phyloP scores from a whole-genome alignment of 371 early-diverging fungal species.

The Apophysomyces sp. region DNA sequence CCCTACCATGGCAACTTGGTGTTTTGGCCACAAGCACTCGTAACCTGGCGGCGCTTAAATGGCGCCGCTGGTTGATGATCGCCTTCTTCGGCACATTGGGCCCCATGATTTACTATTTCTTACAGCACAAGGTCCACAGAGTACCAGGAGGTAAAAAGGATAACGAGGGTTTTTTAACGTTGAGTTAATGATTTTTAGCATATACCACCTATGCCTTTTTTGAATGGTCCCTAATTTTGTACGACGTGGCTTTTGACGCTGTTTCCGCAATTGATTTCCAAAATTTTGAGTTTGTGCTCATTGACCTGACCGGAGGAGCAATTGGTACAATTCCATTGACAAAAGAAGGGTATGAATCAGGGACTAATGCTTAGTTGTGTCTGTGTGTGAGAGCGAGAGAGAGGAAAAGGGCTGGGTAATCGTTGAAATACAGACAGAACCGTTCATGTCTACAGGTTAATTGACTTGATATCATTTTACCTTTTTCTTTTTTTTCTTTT shows the following conservation, averaged over 20 bases:
- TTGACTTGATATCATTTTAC: slow-evolving; percentile 8
- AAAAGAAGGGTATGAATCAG: slow-evolving; percentile 27
- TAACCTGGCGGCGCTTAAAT: slow-evolving; percentile 31
- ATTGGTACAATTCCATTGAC: slow-evolving; percentile 13
- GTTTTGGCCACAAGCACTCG: slow-evolving; percentile 45
- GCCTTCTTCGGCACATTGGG: slow-evolving; percentile 68
- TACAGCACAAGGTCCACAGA: slow-evolving; percentile 74
- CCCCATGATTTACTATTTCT: slow-evolving; percentile 78
- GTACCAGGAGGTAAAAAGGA: slow-evolving; percentile 60
- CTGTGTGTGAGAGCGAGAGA: no score
- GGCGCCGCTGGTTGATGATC: slow-evolving; percentile 41
- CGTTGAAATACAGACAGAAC: background rate
- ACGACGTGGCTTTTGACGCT: slow-evolving; percentile 80
- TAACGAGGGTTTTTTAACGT: background rate
- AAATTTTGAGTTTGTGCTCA: slow-evolving; percentile 51
- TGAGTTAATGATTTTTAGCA: slow-evolving; percentile 37
- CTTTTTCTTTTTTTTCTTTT: slow-evolving; percentile 6
- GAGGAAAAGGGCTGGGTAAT: background rate
- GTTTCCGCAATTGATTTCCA: slow-evolving; percentile 70
- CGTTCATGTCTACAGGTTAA: background rate
- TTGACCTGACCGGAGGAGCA: slow-evolving; percentile 41
- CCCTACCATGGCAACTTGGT: slow-evolving; percentile 75
- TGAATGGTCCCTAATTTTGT: slow-evolving; percentile 80
- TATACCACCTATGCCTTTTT: slow-evolving; percentile 82
- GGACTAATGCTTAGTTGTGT: background rate